Evolutionary conservation across 345 rosid species (phyloP), one percentile per base, ranked within the genome.

Genomic region (Acer yangbiense): DNA sequence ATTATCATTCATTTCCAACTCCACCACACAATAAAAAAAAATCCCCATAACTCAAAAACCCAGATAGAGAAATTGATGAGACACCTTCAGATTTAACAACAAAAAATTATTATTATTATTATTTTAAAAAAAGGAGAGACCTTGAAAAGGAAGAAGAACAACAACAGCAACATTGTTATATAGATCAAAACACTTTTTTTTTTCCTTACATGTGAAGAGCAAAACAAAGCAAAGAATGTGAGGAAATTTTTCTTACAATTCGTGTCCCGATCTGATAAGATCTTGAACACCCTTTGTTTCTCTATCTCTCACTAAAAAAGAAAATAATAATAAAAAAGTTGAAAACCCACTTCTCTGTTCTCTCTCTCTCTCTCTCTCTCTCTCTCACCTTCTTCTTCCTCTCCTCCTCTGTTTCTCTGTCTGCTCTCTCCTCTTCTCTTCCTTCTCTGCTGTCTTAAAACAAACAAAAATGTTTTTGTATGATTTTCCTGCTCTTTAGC

Each of bases 231-330:
- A 52, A 63, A 77, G 71, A 82, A 76, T 65, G 81, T 54, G 78
- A 69, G 14, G 23, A 72, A 68, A 73, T 78, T 55, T 78, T 57
- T 74, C 88, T 71, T 76, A 78, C 90, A 82, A 68, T 44, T 71
- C 70, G 12, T 76, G 73, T 81, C 69, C 86, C 81, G 89, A 90
- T 86, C 90, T 84, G 86, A 65, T 81, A 85, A 79, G 84, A 89
- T 84, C 89, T 81, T 65, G 82, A 84, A 70, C 82, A 60, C 64
- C 64, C 21, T 60, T 25, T 80, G 82, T 82, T 81, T 78, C 85
- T 72, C 73, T 21, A 23, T 67, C 72, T 32, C 18, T 77, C 62
- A 62, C 60, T 32, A 17, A 60, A 21, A 60, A 60, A 6, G 25
- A 16, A n/a, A 10, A 25, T 25, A 25, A 29, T 29, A 25, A 25